Conservation (phyloP, 2,329 filamentous ascomycete species). For the Pestalotiopsis sp. region DNA sequence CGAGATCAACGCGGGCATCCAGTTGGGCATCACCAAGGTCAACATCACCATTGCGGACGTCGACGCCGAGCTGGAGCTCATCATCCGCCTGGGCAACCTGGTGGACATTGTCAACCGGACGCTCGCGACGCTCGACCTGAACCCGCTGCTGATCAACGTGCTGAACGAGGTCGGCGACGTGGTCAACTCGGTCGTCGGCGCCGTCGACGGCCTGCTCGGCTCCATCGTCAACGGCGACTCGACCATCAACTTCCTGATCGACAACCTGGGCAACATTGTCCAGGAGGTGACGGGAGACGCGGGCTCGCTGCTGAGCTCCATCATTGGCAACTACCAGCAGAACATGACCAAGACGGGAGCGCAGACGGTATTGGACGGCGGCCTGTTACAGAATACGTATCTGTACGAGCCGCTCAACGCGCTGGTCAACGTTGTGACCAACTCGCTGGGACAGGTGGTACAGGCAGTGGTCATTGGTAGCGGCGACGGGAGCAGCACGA, state of each 20-base stretch:
- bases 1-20: conserved; percentile 54
- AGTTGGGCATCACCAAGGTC: conserved; percentile 50
- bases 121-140: conserved; percentile 60
- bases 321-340: conserved; percentile 58
- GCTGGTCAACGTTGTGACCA: conserved; percentile 53
- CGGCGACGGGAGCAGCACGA: conserved; percentile 17
- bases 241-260: conserved; percentile 57
- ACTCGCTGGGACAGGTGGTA: conserved; percentile 51
- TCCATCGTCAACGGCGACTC: conserved; percentile 59
- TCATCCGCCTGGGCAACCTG: conserved; percentile 61
- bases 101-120: conserved; percentile 65
- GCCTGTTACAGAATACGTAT: conserved; percentile 48
- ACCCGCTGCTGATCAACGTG: conserved; percentile 60
- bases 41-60: conserved; percentile 66
- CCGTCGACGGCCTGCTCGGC: conserved; percentile 60
- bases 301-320: conserved; percentile 46
- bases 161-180: conserved; percentile 56
- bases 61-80: conserved; percentile 59
- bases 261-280: conserved; percentile 66
- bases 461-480: conserved; percentile 38
- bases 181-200: conserved; percentile 56
- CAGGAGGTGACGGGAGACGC: conserved; percentile 56
- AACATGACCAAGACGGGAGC: conserved; percentile 18
- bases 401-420: conserved; percentile 47
- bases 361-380: conserved; percentile 32